Evolutionary conservation across 345 rosid species (phyloP).

Genomic region (Populus alba): DNA sequence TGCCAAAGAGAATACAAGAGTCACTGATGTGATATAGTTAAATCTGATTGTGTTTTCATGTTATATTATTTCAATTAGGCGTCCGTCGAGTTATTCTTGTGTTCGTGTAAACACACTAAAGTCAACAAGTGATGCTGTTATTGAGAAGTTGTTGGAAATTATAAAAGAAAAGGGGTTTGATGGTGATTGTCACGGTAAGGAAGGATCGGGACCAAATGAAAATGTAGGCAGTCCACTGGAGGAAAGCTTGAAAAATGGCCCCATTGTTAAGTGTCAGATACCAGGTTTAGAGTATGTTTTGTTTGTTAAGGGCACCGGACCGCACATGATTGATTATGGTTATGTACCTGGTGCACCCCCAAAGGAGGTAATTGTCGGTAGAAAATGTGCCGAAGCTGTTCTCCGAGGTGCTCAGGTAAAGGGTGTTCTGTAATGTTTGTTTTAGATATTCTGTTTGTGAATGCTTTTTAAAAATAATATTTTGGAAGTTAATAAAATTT

Average conservation of each 20-base stretch:
- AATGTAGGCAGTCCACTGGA: slow-evolving; percentile 1
- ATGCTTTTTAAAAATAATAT: background rate
- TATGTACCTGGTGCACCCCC: slow-evolving; percentile 47
- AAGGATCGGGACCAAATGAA: slow-evolving; percentile 1
- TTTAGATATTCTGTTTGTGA: background rate
- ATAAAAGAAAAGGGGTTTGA: slow-evolving; percentile 32
- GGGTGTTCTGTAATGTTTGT: background rate
- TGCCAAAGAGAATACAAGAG: too few species aligned
- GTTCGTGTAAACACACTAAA: slow-evolving; percentile 77
- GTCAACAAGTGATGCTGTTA: slow-evolving; percentile 62
- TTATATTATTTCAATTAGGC: slow-evolving; percentile 38
- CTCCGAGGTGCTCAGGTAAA: slow-evolving; percentile 97
- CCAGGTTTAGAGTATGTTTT: slow-evolving; percentile 82
- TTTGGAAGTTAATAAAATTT: too few species aligned
- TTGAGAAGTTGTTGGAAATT: slow-evolving; percentile 56
- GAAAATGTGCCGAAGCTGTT: slow-evolving; percentile 98
- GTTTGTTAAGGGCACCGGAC: slow-evolving; percentile 87
- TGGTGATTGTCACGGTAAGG: slow-evolving; percentile 11
- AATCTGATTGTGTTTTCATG: background rate
- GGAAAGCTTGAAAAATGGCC: slow-evolving; percentile 20
- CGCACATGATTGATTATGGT: slow-evolving; percentile 64
- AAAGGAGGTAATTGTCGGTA: slow-evolving; percentile 91
- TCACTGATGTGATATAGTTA: background rate
- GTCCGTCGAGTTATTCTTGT: slow-evolving; percentile 82
- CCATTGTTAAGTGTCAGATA: slow-evolving; percentile 57